Evolutionary conservation across 192 early-diverging fungal genomes (phyloP).

Genomic region (Linnemannia hyalina): DNA sequence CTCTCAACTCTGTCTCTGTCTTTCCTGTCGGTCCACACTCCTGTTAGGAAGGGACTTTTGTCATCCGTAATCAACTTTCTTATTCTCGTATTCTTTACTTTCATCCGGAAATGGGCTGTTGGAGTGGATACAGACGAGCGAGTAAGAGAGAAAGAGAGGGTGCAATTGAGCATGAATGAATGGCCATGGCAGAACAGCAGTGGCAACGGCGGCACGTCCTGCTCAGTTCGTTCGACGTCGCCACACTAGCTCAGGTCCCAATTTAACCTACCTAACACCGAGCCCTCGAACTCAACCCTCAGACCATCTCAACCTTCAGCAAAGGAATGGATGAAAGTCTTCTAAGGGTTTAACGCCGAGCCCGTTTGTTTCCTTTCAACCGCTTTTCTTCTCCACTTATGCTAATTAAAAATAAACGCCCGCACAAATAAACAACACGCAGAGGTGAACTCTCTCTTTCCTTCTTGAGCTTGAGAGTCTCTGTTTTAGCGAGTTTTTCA

Average conservation of each 20-base stretch:
- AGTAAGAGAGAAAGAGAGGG: background rate
- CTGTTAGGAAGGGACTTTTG: background rate
- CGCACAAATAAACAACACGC: background rate
- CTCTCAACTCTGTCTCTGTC: background rate
- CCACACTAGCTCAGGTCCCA: too few species aligned
- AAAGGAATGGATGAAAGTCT: background rate
- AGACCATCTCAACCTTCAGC: too few species aligned
- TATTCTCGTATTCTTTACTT: background rate
- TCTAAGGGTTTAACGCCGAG: background rate
- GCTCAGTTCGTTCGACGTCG: too few species aligned
- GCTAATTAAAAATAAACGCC: conserved; percentile 7
- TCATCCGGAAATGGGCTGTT: background rate
- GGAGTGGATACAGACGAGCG: background rate
- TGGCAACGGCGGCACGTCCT: too few species aligned
- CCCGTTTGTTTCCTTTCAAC: background rate
- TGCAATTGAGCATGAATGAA: too few species aligned
- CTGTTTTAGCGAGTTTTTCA: background rate
- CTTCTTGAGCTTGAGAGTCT: background rate
- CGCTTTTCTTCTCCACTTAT: background rate
- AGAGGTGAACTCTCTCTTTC: too few species aligned
- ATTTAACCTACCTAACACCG: too few species aligned
- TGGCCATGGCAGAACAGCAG: too few species aligned
- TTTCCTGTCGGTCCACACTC: background rate
- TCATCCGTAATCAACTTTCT: background rate
- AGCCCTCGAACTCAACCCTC: too few species aligned